phyloP scores from a whole-genome alignment of 768 basidiomycete species.

The Boletales sp. region DNA sequence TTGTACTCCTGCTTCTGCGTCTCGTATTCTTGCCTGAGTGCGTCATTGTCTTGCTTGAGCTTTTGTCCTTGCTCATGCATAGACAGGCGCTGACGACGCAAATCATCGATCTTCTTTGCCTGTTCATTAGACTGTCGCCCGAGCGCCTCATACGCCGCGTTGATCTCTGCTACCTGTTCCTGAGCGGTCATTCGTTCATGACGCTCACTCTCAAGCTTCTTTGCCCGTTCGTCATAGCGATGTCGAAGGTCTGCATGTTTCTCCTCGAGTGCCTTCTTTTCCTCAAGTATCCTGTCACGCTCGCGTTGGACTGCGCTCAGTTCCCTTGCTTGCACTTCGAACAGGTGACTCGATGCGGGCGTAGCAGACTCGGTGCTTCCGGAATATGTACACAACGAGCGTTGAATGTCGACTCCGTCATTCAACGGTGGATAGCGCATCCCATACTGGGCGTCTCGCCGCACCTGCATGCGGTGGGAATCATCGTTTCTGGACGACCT shows the following conservation, averaged over 20 bases:
- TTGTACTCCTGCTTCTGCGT: slow-evolving; percentile 13
- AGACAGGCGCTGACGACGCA: slow-evolving; percentile 1
- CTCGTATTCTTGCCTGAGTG: slow-evolving; percentile 10
- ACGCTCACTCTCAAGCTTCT: neutral
- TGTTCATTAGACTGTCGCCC: neutral
- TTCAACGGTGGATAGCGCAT: neutral
- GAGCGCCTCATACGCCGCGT: too few species aligned
- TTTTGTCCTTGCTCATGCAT: slow-evolving; percentile 4
- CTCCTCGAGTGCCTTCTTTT: slow-evolving; percentile 4
- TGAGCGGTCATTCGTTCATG: too few species aligned
- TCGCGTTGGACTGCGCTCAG: slow-evolving; percentile 4
- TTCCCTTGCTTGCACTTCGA: slow-evolving; percentile 7
- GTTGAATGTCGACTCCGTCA: neutral
- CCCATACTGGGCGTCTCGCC: neutral
- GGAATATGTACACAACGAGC: neutral
- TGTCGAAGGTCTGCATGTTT: neutral
- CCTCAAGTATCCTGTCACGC: neutral
- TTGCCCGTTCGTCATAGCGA: slow-evolving; percentile 6
- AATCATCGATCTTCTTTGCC: slow-evolving; percentile 3
- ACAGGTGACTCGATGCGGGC: neutral
- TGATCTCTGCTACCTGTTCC: too few species aligned
- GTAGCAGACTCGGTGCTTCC: neutral
- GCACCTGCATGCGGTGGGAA: neutral
- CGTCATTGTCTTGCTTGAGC: neutral
- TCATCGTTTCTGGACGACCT: neutral